A percentile compares a stretch with the other conserved stretches of the same genome.
These are phyloP conservation scores for Sporisorium reilianum DNA, from an alignment of 1,284 basidiomycete genomes.

Conservation along the genomic window DNA sequence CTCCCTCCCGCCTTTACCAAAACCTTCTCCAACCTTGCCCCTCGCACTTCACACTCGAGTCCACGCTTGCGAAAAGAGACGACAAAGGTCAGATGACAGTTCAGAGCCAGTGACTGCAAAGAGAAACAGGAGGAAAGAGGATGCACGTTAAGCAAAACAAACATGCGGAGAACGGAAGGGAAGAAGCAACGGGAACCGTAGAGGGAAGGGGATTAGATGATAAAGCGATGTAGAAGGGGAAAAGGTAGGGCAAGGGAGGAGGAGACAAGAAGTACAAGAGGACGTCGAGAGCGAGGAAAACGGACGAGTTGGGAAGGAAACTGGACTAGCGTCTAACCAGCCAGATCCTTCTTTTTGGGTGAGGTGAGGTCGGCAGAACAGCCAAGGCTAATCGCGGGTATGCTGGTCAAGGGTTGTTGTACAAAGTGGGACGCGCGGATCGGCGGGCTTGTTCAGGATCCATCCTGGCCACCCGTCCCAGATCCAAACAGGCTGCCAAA, in stretches of 20 bases:
- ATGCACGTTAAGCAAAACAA: constrained; percentile 10
- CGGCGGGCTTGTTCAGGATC: too few species aligned
- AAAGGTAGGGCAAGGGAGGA: not conserved
- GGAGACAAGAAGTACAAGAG: not conserved
- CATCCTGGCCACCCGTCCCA: constrained; percentile 38
- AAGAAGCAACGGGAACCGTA: not conserved
- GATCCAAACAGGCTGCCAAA: constrained; percentile 53
- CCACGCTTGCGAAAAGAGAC: not conserved
- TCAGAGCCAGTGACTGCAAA: constrained; percentile 35
- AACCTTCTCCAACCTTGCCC: not conserved
- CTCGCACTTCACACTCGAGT: not conserved
- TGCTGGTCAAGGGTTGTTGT: constrained; percentile 1
- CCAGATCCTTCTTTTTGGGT: not conserved
- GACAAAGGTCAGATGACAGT: constrained; percentile 5
- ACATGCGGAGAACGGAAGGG: constrained; percentile 9
- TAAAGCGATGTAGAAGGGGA: not conserved
- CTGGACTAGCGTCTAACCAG: not conserved
- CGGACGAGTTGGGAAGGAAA: not conserved
- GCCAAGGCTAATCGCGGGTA: not conserved
- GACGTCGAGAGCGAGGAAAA: not conserved
- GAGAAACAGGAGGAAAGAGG: not conserved
- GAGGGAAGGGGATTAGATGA: constrained; percentile 1
- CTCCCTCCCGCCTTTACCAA: not conserved
- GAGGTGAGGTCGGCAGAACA: not conserved
- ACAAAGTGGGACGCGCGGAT: not conserved